phyloP scores from a whole-genome alignment of 192 early-diverging fungal species.

The Chytriomyces confervae region DNA sequence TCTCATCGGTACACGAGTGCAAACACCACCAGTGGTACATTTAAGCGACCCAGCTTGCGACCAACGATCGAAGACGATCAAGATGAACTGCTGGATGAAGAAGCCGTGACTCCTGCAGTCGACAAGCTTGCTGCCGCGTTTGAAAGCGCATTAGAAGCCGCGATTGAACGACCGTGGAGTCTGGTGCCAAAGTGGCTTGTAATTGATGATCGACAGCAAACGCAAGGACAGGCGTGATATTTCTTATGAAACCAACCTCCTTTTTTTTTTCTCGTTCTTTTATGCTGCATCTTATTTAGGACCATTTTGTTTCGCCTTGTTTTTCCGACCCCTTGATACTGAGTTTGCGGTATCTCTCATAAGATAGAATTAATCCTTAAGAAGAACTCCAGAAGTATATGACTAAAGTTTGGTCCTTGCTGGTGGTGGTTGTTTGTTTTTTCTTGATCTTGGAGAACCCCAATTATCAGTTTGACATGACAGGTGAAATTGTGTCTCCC shows the following conservation, averaged over 20 bases:
- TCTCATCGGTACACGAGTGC: neutral
- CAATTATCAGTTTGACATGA: no score
- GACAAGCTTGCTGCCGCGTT: conserved; percentile 38
- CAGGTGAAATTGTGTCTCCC: no score
- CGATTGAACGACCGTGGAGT: conserved; percentile 40
- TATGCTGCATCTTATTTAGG: neutral
- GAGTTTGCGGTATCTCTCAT: no score
- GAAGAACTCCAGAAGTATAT: no score
- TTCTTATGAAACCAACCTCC: neutral
- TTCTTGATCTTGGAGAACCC: no score
- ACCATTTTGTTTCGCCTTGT: no score
- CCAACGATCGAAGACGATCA: neutral
- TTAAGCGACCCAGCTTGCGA: neutral
- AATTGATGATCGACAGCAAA: conserved; percentile 23
- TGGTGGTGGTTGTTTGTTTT: no score
- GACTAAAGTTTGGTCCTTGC: no score
- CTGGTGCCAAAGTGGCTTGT: conserved; percentile 41
- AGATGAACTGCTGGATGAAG: neutral
- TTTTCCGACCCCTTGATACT: no score
- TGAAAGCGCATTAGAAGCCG: conserved; percentile 34
- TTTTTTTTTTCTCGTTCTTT: neutral
- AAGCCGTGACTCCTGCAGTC: conserved; percentile 12
- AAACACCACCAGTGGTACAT: neutral
- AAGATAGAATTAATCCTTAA: no score
- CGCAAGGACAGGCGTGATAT: neutral